These are phyloP conservation scores for Aureobasidium subglaciale DNA, from an alignment of 2,329 filamentous ascomycete species.

Conservation along the genomic window DNA sequence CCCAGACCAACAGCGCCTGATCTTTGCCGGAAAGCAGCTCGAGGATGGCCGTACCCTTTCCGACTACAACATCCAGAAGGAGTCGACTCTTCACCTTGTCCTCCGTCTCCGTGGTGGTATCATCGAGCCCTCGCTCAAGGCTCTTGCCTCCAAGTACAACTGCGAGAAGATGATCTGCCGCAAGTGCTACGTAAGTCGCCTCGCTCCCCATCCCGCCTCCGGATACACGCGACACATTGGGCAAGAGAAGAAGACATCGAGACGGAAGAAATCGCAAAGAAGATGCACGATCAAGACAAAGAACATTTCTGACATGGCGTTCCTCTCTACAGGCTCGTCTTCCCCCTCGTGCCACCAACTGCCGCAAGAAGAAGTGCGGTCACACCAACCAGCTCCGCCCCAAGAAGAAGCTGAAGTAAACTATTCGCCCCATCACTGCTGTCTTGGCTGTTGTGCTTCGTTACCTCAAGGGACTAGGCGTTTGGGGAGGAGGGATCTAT, in stretches of 20 bases:
- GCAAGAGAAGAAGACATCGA: neutral
- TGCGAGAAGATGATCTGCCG: conserved; percentile 99
- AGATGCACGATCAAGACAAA: conserved; percentile 21
- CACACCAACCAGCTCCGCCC: conserved; percentile 99
- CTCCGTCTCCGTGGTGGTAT: conserved; percentile 99
- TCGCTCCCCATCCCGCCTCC: neutral
- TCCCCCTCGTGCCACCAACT: conserved; percentile 98
- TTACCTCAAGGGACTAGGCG: conserved; percentile 23
- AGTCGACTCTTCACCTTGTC: conserved; percentile 96
- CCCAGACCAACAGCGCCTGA: conserved; percentile 95
- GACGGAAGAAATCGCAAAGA: conserved; percentile 20
- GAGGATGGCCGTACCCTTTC: conserved; percentile 95
- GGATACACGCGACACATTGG: neutral
- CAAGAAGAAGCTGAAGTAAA: conserved; percentile 99
- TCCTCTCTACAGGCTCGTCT: conserved; percentile 57
- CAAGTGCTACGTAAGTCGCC: conserved; percentile 91
- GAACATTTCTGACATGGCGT: conserved; percentile 24
- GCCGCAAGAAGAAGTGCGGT: conserved; percentile 99
- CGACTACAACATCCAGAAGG: conserved; percentile 99
- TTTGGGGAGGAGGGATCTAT: conserved; percentile 18
- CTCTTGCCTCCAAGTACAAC: conserved; percentile 98
- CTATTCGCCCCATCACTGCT: conserved; percentile 34
- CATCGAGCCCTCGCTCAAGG: conserved; percentile 98
- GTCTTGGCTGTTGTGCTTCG: conserved; percentile 23
- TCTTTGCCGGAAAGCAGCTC: conserved; percentile 98